Percentiles rank a stretch among this genome's conserved stretches.
Conservation (phyloP, 2,329 filamentous ascomycete genomes). For the Botryotinia convoluta region DNA sequence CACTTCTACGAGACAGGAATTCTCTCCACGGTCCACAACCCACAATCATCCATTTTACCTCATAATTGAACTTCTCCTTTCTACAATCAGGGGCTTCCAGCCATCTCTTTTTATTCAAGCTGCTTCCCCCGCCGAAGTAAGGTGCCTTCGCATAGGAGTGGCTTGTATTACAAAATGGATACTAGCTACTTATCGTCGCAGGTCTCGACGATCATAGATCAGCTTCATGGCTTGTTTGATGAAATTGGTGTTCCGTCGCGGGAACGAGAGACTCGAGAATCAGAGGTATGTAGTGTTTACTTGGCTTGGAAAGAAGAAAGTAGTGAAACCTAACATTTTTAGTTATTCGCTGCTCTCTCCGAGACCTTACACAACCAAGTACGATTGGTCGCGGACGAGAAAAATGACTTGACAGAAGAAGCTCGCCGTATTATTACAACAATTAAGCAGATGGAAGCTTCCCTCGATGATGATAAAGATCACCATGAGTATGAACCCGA, state of each 20-base stretch:
- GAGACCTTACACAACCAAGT: constrained; percentile 91
- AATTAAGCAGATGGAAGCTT: constrained; percentile 91
- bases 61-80: constrained; percentile 13
- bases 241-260: constrained; percentile 94
- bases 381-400: constrained; percentile 79
- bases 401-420: constrained; percentile 86
- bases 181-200: constrained; percentile 91
- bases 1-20: constrained; percentile 3
- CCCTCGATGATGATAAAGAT: constrained; percentile 72
- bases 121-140: constrained; percentile 2
- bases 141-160: constrained; percentile 4
- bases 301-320: background rate
- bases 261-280: constrained; percentile 86
- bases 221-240: constrained; percentile 92
- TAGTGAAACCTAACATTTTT: constrained; percentile 26
- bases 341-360: constrained; percentile 90
- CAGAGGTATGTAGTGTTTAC: constrained; percentile 63
- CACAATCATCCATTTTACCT: constrained; percentile 9
- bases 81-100: constrained; percentile 6
- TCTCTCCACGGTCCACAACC: constrained; percentile 13
- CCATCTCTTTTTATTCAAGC: constrained; percentile 4
- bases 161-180: constrained; percentile 59
- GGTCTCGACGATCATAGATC: constrained; percentile 88
- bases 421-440: constrained; percentile 78
- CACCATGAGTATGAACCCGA: constrained; percentile 63